A percentile compares a stretch with the other conserved stretches of the same genome.
Conservation (phyloP, 148 eudicot genomes). For the Spergularia marina region DNA sequence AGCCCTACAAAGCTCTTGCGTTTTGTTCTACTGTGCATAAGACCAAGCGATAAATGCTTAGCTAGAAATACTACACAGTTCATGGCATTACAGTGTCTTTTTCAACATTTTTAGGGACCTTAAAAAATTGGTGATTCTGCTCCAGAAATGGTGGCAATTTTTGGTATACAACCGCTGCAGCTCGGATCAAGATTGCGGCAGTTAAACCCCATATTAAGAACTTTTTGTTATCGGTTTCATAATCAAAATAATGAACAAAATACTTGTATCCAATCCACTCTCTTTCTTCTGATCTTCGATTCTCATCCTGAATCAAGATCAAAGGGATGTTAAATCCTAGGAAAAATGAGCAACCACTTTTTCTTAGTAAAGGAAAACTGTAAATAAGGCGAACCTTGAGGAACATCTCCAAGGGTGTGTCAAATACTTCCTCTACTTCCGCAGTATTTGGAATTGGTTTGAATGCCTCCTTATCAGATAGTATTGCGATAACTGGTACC, state of each 20-base stretch:
- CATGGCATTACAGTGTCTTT: constrained; percentile 50
- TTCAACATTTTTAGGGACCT: constrained; percentile 42
- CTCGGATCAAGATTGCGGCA: constrained; percentile 82
- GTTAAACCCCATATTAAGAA: constrained; percentile 87
- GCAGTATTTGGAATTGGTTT: constrained; percentile 54
- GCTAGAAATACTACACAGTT: constrained; percentile 10
- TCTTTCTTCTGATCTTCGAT: constrained; percentile 66
- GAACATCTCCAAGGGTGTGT: constrained; percentile 88
- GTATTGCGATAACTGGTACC: constrained; percentile 43
- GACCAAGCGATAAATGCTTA: background rate
- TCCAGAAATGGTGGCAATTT: constrained; percentile 65
- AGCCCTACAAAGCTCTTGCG: background rate
- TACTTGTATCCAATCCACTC: constrained; percentile 87
- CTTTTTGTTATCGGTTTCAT: constrained; percentile 47
- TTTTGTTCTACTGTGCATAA: constrained; percentile 20
- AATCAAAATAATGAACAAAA: constrained; percentile 73
- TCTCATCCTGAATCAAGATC: constrained; percentile 58
- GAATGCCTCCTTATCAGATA: constrained; percentile 55
- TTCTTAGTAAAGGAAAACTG: background rate
- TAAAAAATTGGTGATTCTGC: constrained; percentile 56
- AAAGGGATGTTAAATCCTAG: background rate
- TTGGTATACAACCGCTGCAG: constrained; percentile 82
- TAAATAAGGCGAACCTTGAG: constrained; percentile 40
- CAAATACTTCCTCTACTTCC: constrained; percentile 82
- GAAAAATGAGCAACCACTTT: background rate